Conservation (phyloP, 345 rosid species). For the Brassica napus region DNA sequence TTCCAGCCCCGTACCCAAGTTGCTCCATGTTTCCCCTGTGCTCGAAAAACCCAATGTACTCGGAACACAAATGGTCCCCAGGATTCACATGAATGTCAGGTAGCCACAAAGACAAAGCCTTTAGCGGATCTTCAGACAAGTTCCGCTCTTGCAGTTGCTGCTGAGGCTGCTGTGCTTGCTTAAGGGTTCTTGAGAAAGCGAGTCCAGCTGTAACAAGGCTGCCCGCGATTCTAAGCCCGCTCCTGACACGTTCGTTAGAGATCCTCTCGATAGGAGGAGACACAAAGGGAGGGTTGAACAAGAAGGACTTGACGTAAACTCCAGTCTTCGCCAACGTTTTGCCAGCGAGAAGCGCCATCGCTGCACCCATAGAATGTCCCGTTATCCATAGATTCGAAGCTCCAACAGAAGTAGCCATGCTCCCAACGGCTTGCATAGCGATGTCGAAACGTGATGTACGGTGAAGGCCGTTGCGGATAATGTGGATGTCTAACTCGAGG, state of each 20-base stretch:
- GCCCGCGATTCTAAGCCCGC: conserved; percentile 63
- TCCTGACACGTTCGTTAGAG: conserved; percentile 54
- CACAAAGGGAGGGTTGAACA: conserved; percentile 82
- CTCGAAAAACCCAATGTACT: conserved; percentile 79
- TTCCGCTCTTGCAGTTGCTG: conserved; percentile 24
- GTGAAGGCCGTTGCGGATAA: conserved; percentile 64
- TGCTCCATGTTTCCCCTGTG: conserved; percentile 87
- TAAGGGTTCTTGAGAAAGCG: conserved; percentile 48
- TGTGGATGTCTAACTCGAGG: conserved; percentile 55
- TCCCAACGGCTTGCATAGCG: conserved; percentile 66
- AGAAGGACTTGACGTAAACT: conserved; percentile 50
- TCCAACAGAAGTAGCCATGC: conserved; percentile 58
- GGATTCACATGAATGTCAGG: conserved; percentile 69
- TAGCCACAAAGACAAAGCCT: conserved; percentile 56
- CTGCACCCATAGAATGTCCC: conserved; percentile 90
- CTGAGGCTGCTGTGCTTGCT: conserved; percentile 37
- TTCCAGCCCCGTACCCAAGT: conserved; percentile 69
- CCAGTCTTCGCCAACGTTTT: conserved; percentile 73
- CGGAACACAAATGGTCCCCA: conserved; percentile 72
- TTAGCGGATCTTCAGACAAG: conserved; percentile 48
- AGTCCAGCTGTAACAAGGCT: conserved; percentile 78
- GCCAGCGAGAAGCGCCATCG: conserved; percentile 75
- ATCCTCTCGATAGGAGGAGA: conserved; percentile 80
- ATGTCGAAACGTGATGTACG: conserved; percentile 64
- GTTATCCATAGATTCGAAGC: conserved; percentile 74